Conservation (phyloP, 768 basidiomycete genomes). For the Galerina sulciceps region DNA sequence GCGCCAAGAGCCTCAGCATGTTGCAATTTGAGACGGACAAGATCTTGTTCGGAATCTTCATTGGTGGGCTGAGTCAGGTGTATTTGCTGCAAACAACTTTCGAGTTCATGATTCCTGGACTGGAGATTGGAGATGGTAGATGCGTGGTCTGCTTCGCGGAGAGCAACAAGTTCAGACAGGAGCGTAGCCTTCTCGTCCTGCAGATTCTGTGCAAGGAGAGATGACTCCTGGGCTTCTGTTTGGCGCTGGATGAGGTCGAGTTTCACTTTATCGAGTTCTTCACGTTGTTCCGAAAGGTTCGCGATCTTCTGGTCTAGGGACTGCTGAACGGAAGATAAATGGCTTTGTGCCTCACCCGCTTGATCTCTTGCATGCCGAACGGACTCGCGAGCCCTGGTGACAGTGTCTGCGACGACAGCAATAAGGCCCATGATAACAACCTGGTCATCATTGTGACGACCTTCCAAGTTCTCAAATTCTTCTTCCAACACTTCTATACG, state of each 20-base stretch:
- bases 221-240: slow-evolving; percentile 11
- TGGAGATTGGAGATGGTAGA: slow-evolving; percentile 29
- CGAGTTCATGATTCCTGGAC: slow-evolving; percentile 30
- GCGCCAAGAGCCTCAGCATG: slow-evolving; percentile 40
- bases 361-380: slow-evolving; percentile 11
- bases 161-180: slow-evolving; percentile 24
- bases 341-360: neutral
- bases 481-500: slow-evolving; percentile 66
- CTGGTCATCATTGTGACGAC: slow-evolving; percentile 30
- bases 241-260: slow-evolving; percentile 11
- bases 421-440: slow-evolving; percentile 41
- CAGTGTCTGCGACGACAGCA: slow-evolving; percentile 40
- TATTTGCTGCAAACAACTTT: slow-evolving; percentile 27
- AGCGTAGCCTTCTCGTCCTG: slow-evolving; percentile 21
- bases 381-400: slow-evolving; percentile 24
- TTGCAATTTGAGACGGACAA: slow-evolving; percentile 35
- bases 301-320: slow-evolving; percentile 14
- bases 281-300: slow-evolving; percentile 6
- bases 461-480: slow-evolving; percentile 48
- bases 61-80: slow-evolving; percentile 19
- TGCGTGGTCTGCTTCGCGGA: slow-evolving; percentile 27
- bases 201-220: slow-evolving; percentile 10
- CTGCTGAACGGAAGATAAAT: slow-evolving; percentile 5
- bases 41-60: slow-evolving; percentile 28
- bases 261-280: slow-evolving; percentile 14